Evolutionary conservation across 345 rosid genomes (phyloP).

Genomic region (Diplotaxis tenuifolia): DNA sequence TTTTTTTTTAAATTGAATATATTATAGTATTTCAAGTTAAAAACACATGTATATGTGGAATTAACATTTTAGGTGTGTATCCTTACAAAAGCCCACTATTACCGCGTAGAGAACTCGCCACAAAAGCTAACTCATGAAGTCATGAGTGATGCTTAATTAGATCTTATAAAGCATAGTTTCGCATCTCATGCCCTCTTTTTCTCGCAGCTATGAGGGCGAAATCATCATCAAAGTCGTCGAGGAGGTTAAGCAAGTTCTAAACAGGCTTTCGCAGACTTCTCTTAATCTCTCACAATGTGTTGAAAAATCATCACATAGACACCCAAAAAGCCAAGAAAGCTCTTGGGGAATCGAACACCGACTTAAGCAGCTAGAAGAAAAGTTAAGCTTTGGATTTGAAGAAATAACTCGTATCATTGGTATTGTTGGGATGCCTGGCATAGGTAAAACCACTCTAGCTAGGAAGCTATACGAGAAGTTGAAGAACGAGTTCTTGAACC

Average conservation of each 20-base stretch:
- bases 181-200: not conserved
- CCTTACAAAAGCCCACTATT: too few relatives aligned
- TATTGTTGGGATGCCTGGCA: constrained; percentile 25
- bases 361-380: constrained; percentile 13
- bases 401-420: constrained; percentile 19
- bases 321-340: not conserved
- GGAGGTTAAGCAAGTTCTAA: not conserved
- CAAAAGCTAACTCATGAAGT: too few relatives aligned
- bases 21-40: too few relatives aligned
- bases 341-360: constrained; percentile 2
- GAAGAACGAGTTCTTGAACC: not conserved
- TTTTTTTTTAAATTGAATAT: too few relatives aligned
- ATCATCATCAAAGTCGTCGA: not conserved
- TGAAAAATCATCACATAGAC: not conserved
- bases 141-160: too few relatives aligned
- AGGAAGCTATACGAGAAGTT: not conserved
- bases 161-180: too few relatives aligned
- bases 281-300: not conserved
- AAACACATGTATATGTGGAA: too few relatives aligned
- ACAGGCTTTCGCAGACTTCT: not conserved
- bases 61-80: too few relatives aligned
- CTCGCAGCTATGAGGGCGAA: constrained; percentile 2
- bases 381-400: not conserved
- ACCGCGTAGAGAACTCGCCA: too few relatives aligned
- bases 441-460: not conserved